Percentiles rank a stretch among this genome's conserved stretches.
phyloP scores from a whole-genome alignment of 202 grass and related monocot species.

The Musa balbisiana region DNA sequence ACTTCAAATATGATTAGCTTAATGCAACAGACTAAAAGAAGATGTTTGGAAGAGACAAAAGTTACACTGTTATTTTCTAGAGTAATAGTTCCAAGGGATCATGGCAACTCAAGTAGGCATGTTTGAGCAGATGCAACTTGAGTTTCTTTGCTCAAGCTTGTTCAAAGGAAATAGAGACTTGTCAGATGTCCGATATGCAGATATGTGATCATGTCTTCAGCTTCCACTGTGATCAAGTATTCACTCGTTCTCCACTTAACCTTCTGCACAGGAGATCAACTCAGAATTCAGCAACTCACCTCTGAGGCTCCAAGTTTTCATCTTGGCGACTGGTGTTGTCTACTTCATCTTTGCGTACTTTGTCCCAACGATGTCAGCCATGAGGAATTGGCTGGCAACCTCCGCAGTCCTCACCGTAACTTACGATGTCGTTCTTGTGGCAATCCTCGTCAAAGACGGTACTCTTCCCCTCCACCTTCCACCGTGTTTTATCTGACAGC shows the following conservation, averaged over 20 bases:
- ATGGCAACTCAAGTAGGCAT: too few relatives aligned
- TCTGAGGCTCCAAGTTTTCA: slow-evolving; percentile 54
- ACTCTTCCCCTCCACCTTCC: background rate
- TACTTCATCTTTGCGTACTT: slow-evolving; percentile 78
- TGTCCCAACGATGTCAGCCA: slow-evolving; percentile 75
- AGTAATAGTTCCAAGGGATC: too few relatives aligned
- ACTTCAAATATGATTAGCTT: too few relatives aligned
- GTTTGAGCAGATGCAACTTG: too few relatives aligned
- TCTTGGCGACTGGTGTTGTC: slow-evolving; percentile 35
- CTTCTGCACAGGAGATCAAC: slow-evolving; percentile 49
- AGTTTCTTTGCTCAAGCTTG: too few relatives aligned
- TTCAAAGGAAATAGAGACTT: too few relatives aligned
- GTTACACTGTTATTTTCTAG: too few relatives aligned
- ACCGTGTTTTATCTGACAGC: background rate
- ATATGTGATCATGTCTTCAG: too few relatives aligned
- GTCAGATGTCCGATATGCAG: too few relatives aligned
- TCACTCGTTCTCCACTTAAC: background rate
- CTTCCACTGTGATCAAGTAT: too few relatives aligned
- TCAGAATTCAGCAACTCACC: slow-evolving; percentile 46
- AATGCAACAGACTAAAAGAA: too few relatives aligned
- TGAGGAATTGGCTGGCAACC: slow-evolving; percentile 71
- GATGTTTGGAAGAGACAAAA: too few relatives aligned
- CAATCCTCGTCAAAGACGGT: slow-evolving; percentile 61
- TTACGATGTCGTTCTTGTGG: slow-evolving; percentile 42
- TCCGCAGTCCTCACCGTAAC: slow-evolving; percentile 50